phyloP scores from a whole-genome alignment of 163 green algal species.

The Smithsoniella earleae region DNA sequence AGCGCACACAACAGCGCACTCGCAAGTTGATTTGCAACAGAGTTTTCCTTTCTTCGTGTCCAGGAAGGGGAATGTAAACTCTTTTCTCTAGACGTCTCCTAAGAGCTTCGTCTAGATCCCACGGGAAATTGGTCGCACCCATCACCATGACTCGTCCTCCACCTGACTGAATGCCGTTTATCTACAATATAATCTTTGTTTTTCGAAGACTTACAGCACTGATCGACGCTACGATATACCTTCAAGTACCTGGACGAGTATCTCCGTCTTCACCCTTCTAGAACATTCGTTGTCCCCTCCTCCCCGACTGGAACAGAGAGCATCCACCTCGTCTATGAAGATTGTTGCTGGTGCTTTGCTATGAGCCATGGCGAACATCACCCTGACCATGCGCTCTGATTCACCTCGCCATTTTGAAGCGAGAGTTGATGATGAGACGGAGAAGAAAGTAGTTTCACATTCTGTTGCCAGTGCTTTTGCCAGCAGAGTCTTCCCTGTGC shows the following conservation, averaged over 20 bases:
- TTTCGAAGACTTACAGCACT: too few species aligned
- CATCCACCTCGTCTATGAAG: conserved; percentile 72
- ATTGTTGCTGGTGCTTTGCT: conserved; percentile 60
- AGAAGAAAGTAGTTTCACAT: conserved; percentile 87
- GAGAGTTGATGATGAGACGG: conserved; percentile 77
- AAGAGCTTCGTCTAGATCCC: conserved; percentile 91
- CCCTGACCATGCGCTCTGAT: conserved; percentile 81
- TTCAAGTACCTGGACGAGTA: conserved; percentile 77
- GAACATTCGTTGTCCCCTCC: conserved; percentile 80
- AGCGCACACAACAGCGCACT: too few species aligned
- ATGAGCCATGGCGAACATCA: conserved; percentile 72
- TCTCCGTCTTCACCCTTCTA: conserved; percentile 83
- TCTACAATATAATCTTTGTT: conserved; percentile 44
- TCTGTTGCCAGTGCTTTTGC: conserved; percentile 85
- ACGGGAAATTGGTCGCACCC: conserved; percentile 91
- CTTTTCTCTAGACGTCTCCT: conserved; percentile 76
- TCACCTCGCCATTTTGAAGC: conserved; percentile 92
- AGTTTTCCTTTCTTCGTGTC: conserved; percentile 52
- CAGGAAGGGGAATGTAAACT: conserved; percentile 87
- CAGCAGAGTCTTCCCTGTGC: conserved; percentile 90
- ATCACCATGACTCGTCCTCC: conserved; percentile 74
- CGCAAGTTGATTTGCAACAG: conserved; percentile 79
- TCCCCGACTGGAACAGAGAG: conserved; percentile 55
- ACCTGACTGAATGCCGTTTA: conserved; percentile 44
- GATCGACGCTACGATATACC: too few species aligned